phyloP scores from a whole-genome alignment of 2,329 filamentous ascomycete genomes.

The Botryotinia globosa region DNA sequence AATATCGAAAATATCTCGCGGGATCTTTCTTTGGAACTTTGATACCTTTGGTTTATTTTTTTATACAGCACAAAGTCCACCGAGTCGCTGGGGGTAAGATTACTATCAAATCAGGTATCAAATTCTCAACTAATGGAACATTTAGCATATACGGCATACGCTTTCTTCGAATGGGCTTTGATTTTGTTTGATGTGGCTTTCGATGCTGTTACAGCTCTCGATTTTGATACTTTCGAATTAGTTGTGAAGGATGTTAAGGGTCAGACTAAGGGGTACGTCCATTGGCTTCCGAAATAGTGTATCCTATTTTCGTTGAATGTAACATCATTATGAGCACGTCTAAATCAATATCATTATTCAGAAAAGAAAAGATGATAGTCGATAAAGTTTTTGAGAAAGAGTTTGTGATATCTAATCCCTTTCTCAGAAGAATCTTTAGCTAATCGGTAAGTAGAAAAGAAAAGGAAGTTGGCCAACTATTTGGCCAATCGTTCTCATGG shows the following conservation, averaged over 20 bases:
- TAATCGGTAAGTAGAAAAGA: constrained; percentile 59
- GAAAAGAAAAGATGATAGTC: constrained; percentile 45
- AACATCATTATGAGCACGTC: constrained; percentile 35
- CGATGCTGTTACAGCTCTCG: constrained; percentile 88
- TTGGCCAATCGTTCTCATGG: constrained; percentile 71
- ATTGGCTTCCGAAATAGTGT: constrained; percentile 87
- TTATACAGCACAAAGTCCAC: constrained; percentile 98
- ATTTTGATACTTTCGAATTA: constrained; percentile 87
- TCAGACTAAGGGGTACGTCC: constrained; percentile 95
- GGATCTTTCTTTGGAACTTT: constrained; percentile 86
- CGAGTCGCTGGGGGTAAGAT: constrained; percentile 82
- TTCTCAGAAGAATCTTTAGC: constrained; percentile 32
- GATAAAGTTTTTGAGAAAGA: constrained; percentile 65
- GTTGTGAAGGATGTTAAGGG: constrained; percentile 86
- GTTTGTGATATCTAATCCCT: constrained; percentile 50
- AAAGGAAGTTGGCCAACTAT: constrained; percentile 67
- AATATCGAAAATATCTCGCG: constrained; percentile 83
- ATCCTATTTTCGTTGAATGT: constrained; percentile 42
- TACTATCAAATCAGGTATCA: not conserved
- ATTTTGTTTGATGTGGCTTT: constrained; percentile 95
- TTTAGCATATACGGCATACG: constrained; percentile 91
- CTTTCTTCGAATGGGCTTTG: constrained; percentile 96
- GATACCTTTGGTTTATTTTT: constrained; percentile 89
- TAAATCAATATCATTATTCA: constrained; percentile 39
- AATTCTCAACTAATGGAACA: not conserved